phyloP scores from a whole-genome alignment of 1,284 basidiomycete genomes.

The Moesziomyces parantarcticus region DNA sequence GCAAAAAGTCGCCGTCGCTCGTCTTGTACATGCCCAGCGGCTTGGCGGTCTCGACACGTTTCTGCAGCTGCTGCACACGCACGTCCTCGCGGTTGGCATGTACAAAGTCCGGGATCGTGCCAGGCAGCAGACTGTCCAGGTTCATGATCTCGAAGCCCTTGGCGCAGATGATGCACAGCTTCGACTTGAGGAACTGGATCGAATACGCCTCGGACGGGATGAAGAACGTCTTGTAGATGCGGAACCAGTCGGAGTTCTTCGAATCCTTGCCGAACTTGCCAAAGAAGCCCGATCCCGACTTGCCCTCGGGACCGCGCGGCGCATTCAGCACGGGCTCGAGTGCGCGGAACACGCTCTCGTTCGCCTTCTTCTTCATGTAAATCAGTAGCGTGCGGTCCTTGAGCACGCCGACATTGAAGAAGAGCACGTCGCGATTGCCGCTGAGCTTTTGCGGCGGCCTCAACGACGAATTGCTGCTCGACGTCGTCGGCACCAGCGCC shows the following conservation, averaged over 20 bases:
- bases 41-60: conserved; percentile 80
- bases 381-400: conserved; percentile 86
- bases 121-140: conserved; percentile 79
- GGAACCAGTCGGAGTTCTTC: conserved; percentile 88
- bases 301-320: conserved; percentile 78
- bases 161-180: conserved; percentile 88
- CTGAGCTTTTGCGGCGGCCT: conserved; percentile 82
- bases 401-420: conserved; percentile 90
- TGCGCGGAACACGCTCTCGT: conserved; percentile 90
- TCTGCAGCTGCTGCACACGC: conserved; percentile 77
- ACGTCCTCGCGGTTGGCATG: conserved; percentile 77
- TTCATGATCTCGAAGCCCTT: conserved; percentile 96
- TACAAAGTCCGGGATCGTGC: conserved; percentile 77
- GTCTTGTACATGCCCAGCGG: conserved; percentile 90
- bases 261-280: conserved; percentile 80
- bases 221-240: conserved; percentile 91
- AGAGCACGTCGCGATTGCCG: conserved; percentile 87
- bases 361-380: conserved; percentile 93
- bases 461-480: conserved; percentile 69
- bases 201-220: conserved; percentile 87
- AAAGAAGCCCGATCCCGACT: conserved; percentile 72
- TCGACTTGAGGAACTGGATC: conserved; percentile 88
- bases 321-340: conserved; percentile 89
- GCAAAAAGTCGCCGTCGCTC: conserved; percentile 83
- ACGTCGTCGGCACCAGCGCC: conserved; percentile 88